Evolutionary conservation across 2,329 filamentous ascomycete genomes (phyloP).

Genomic region (Ceratocystis lukuohia): DNA sequence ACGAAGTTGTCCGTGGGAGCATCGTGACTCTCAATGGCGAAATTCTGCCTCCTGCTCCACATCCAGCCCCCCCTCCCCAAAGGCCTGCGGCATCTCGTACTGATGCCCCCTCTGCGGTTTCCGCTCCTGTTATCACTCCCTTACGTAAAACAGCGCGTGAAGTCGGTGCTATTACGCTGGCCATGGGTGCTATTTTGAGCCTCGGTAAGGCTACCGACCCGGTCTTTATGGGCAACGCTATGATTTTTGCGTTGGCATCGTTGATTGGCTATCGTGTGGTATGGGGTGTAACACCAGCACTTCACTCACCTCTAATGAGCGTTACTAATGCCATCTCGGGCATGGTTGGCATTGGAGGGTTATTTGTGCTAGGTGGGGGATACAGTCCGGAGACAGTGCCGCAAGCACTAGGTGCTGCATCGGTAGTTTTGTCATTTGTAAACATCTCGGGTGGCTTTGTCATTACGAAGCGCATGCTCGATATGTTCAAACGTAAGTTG

Average conservation of each 20-base stretch:
- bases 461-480: slow-evolving; percentile 84
- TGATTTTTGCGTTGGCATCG: slow-evolving; percentile 72
- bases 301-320: slow-evolving; percentile 84
- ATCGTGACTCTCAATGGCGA: slow-evolving; percentile 71
- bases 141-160: slow-evolving; percentile 70
- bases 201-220: slow-evolving; percentile 71
- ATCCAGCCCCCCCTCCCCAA: slow-evolving; percentile 44
- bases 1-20: slow-evolving; percentile 74
- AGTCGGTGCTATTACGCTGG: slow-evolving; percentile 59
- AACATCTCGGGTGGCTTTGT: slow-evolving; percentile 84
- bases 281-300: slow-evolving; percentile 70
- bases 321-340: slow-evolving; percentile 86
- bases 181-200: slow-evolving; percentile 61
- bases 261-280: slow-evolving; percentile 79
- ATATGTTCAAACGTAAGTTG: slow-evolving; percentile 64
- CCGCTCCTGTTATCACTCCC: slow-evolving; percentile 57
- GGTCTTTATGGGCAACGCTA: slow-evolving; percentile 76
- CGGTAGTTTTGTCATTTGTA: slow-evolving; percentile 73
- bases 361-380: slow-evolving; percentile 80
- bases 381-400: slow-evolving; percentile 65
- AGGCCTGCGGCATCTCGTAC: slow-evolving; percentile 23
- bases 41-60: slow-evolving; percentile 61
- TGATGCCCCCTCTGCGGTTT: slow-evolving; percentile 37
- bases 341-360: slow-evolving; percentile 77
- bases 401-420: slow-evolving; percentile 62